These are phyloP conservation scores for Elongisporangium prolatum DNA, from an alignment of 352 stramenopile genomes.

Conservation along the genomic window DNA sequence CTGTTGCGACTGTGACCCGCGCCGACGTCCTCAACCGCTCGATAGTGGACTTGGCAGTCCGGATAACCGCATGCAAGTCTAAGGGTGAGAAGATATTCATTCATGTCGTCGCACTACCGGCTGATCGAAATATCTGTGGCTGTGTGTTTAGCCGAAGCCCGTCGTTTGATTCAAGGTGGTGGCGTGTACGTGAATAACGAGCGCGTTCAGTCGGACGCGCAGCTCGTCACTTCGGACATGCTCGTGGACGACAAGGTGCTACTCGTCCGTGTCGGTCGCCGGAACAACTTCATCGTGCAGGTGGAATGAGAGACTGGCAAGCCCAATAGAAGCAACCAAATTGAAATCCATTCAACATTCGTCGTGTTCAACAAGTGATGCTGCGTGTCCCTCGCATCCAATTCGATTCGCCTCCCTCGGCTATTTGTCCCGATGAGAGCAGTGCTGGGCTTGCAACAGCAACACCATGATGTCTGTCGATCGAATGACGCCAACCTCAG, in stretches of 20 bases:
- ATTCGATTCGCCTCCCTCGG: not conserved
- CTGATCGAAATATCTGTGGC: not conserved
- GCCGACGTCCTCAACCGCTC: conserved; percentile 61
- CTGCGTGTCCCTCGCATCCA: too few species aligned
- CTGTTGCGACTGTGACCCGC: conserved; percentile 27
- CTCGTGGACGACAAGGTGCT: conserved; percentile 65
- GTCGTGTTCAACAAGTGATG: not conserved
- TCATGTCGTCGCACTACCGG: too few species aligned
- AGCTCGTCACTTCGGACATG: conserved; percentile 29
- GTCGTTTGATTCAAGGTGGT: conserved; percentile 94
- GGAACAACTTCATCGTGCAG: conserved; percentile 81
- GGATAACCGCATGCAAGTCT: conserved; percentile 84
- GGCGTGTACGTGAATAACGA: conserved; percentile 94
- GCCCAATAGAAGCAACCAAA: conserved; percentile 2
- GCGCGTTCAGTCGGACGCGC: conserved; percentile 49
- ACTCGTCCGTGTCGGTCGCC: conserved; percentile 63
- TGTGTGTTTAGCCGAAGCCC: conserved; percentile 82
- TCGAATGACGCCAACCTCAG: conserved; percentile 31
- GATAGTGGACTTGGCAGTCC: conserved; percentile 91
- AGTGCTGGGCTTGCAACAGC: conserved; percentile 47
- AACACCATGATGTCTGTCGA: conserved; percentile 47
- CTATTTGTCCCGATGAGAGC: conserved; percentile 8
- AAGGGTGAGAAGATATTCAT: conserved; percentile 84
- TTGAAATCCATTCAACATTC: conserved; percentile 1
- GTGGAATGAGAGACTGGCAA: conserved; percentile 38